phyloP scores from a whole-genome alignment of 2,329 filamentous ascomycete genomes.

The Neofusicoccum cordaticola region DNA sequence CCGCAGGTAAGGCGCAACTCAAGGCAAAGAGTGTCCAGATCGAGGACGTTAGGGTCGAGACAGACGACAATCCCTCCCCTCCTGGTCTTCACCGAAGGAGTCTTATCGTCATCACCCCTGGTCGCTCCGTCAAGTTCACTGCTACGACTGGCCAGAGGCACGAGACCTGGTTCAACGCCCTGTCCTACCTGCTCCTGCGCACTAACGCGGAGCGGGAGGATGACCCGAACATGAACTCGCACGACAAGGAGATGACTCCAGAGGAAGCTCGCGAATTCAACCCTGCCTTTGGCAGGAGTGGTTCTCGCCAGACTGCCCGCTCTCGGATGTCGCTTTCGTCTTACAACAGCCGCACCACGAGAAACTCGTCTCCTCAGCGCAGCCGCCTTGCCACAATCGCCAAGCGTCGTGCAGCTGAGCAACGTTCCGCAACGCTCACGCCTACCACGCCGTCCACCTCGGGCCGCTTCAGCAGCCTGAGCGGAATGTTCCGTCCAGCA shows the following conservation, averaged over 20 bases:
- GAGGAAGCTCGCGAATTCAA: slow-evolving; percentile 77
- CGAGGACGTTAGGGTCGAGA: slow-evolving; percentile 86
- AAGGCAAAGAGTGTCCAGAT: slow-evolving; percentile 88
- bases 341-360: slow-evolving; percentile 61
- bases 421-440: slow-evolving; percentile 16
- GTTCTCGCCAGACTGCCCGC: slow-evolving; percentile 52
- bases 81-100: slow-evolving; percentile 94
- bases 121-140: slow-evolving; percentile 88
- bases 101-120: slow-evolving; percentile 83
- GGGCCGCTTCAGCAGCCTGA: slow-evolving; percentile 43
- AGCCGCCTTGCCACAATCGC: slow-evolving; percentile 37
- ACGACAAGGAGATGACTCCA: slow-evolving; percentile 52
- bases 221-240: slow-evolving; percentile 51
- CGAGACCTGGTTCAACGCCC: slow-evolving; percentile 97
- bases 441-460: slow-evolving; percentile 42
- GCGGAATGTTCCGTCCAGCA: slow-evolving; percentile 46
- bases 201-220: slow-evolving; percentile 58
- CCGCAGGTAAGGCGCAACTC: slow-evolving; percentile 73
- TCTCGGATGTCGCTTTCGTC: slow-evolving; percentile 68
- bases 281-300: slow-evolving; percentile 53
- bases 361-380: slow-evolving; percentile 36
- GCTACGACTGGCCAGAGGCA: slow-evolving; percentile 90
- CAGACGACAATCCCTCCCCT: slow-evolving; percentile 91
- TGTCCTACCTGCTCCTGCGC: slow-evolving; percentile 86
- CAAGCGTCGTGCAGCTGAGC: slow-evolving; percentile 11